Percentiles rank a stretch among this genome's conserved stretches.
These are phyloP conservation scores for Corymbia maculata DNA, from an alignment of 345 rosid genomes.

Conservation along the genomic window DNA sequence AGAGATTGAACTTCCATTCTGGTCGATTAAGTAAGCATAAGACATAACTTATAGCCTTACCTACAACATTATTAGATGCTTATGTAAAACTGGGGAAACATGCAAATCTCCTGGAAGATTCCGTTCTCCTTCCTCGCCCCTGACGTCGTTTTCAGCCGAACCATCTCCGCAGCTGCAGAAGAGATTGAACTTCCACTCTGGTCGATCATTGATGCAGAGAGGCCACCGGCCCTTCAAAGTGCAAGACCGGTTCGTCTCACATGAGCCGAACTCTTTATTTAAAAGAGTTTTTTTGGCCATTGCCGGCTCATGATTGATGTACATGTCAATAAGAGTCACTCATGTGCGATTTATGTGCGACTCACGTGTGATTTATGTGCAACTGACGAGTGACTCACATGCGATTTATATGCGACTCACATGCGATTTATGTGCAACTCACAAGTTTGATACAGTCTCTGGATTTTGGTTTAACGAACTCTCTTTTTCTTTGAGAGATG, in stretches of 20 bases:
- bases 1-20: not conserved
- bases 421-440: too few relatives aligned
- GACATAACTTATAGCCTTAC: not conserved
- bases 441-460: too few relatives aligned
- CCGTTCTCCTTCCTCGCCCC: not conserved
- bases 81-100: not conserved
- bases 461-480: too few relatives aligned
- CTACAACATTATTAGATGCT: not conserved
- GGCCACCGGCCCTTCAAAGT: not conserved
- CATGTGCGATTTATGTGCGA: too few relatives aligned
- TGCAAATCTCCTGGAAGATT: not conserved
- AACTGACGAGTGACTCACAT: too few relatives aligned
- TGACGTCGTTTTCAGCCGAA: not conserved
- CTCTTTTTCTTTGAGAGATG: too few relatives aligned
- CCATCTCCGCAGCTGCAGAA: not conserved
- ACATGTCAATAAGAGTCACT: not conserved
- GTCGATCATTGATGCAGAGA: not conserved
- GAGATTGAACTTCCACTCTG: not conserved
- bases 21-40: not conserved
- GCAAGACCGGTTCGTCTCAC: not conserved
- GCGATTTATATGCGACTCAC: not conserved
- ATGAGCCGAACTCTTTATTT: too few relatives aligned
- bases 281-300: not conserved
- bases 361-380: too few relatives aligned
- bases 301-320: not conserved